These are phyloP conservation scores for Leccinum fibrillosum DNA, from an alignment of 768 basidiomycete species.

Conservation along the genomic window DNA sequence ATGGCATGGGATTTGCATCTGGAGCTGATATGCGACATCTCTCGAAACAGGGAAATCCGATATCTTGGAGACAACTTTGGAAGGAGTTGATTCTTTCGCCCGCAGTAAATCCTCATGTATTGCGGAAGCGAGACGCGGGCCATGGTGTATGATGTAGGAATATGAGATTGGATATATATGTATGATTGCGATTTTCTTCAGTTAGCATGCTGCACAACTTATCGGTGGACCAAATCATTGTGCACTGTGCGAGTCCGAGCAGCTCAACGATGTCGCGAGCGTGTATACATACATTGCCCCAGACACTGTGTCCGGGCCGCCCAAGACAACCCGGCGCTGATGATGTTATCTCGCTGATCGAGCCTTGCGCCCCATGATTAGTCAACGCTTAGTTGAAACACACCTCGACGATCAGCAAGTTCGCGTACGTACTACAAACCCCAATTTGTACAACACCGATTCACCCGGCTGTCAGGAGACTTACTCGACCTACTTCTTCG, in stretches of 20 bases:
- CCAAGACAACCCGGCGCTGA: too few species aligned
- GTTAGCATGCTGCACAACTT: too few species aligned
- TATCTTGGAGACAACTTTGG: constrained; percentile 78
- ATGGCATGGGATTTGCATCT: background rate
- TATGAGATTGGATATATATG: background rate
- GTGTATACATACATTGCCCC: too few species aligned
- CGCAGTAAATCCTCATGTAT: constrained; percentile 57
- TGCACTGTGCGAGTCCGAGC: background rate
- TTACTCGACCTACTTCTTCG: too few species aligned
- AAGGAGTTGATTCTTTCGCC: constrained; percentile 54
- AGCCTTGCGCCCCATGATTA: too few species aligned
- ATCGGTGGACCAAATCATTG: background rate
- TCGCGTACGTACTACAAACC: too few species aligned
- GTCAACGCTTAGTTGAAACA: too few species aligned
- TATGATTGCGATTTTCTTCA: background rate
- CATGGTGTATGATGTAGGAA: background rate
- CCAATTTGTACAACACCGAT: too few species aligned
- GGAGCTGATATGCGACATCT: background rate
- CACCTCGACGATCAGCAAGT: too few species aligned
- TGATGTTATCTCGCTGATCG: too few species aligned
- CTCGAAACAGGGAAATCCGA: constrained; percentile 59
- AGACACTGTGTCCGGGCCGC: too few species aligned
- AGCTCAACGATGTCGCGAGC: background rate
- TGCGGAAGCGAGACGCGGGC: constrained; percentile 15
- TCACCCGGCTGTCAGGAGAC: too few species aligned